phyloP scores from a whole-genome alignment of 139 green algal genomes.

The Chlamydomonas incerta region DNA sequence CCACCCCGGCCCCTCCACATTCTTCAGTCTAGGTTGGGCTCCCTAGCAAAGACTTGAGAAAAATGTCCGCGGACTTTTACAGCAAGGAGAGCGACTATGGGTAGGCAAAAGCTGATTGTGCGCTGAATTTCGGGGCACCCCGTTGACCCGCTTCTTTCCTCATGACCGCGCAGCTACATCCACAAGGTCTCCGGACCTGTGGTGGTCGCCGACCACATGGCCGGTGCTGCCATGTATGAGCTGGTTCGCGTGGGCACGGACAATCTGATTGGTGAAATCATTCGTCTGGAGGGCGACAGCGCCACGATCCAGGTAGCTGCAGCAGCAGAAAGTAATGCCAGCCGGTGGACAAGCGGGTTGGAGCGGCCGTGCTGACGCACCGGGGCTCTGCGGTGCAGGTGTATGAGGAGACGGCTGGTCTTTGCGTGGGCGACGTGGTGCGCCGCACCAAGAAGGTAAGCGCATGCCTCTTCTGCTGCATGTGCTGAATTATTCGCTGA shows the following conservation, averaged over 20 bases:
- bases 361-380: background rate
- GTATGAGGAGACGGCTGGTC: constrained; percentile 98
- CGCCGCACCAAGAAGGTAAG: constrained; percentile 90
- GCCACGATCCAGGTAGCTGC: constrained; percentile 94
- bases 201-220: constrained; percentile 96
- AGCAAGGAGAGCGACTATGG: constrained; percentile 57
- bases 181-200: constrained; percentile 96
- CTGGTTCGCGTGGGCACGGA: constrained; percentile 96
- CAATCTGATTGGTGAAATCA: constrained; percentile 99
- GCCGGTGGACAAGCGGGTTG: too few relatives aligned
- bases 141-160: background rate
- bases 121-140: background rate
- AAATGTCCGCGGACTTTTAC: constrained; percentile 17
- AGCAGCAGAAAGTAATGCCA: background rate
- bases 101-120: constrained; percentile 2
- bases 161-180: constrained; percentile 69
- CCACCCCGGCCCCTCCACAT: too few relatives aligned
- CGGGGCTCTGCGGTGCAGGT: constrained; percentile 65
- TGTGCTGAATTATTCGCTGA: background rate
- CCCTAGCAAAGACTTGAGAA: background rate
- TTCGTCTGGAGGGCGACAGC: constrained; percentile 96
- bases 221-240: constrained; percentile 97
- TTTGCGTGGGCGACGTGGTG: constrained; percentile 95
- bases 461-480: background rate
- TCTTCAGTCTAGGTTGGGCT: too few relatives aligned